phyloP scores from a whole-genome alignment of 2,329 filamentous ascomycete species.

The Drechslera avenae region DNA sequence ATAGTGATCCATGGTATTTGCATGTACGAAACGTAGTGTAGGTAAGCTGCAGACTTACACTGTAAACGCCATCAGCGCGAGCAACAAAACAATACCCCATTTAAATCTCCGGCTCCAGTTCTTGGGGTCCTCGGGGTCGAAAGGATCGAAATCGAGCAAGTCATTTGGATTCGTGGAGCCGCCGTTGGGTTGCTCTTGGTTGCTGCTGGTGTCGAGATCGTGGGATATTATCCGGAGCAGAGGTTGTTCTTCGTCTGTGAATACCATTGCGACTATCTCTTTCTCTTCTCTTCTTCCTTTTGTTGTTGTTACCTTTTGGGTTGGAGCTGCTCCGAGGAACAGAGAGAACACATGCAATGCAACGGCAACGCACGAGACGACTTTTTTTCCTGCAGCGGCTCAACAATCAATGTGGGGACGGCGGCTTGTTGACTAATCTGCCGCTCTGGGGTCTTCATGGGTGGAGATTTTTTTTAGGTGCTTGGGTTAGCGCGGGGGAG shows the following conservation, averaged over 20 bases:
- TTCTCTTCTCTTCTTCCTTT: background rate
- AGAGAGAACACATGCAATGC: too few species aligned
- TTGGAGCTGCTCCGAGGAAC: too few species aligned
- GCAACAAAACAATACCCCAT: constrained; percentile 40
- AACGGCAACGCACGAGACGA: background rate
- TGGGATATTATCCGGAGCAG: constrained; percentile 32
- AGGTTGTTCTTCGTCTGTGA: constrained; percentile 38
- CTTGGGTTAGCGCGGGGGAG: too few species aligned
- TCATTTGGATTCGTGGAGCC: constrained; percentile 20
- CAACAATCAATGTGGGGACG: too few species aligned
- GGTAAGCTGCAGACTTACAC: constrained; percentile 30
- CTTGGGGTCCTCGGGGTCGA: constrained; percentile 38
- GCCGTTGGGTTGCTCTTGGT: constrained; percentile 14
- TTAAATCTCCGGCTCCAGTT: constrained; percentile 41
- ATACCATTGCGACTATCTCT: constrained; percentile 17
- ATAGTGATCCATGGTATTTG: too few species aligned
- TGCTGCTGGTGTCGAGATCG: constrained; percentile 20
- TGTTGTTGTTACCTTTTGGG: too few species aligned
- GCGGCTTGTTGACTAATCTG: too few species aligned
- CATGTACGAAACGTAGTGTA: too few species aligned
- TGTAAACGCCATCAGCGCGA: constrained; percentile 44
- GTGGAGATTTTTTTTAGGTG: too few species aligned
- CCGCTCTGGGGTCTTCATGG: background rate
- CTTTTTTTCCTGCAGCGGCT: background rate
- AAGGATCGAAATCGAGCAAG: constrained; percentile 35